Conservation (phyloP, 192 early-diverging fungal species). For the Entrophospora sp. region DNA sequence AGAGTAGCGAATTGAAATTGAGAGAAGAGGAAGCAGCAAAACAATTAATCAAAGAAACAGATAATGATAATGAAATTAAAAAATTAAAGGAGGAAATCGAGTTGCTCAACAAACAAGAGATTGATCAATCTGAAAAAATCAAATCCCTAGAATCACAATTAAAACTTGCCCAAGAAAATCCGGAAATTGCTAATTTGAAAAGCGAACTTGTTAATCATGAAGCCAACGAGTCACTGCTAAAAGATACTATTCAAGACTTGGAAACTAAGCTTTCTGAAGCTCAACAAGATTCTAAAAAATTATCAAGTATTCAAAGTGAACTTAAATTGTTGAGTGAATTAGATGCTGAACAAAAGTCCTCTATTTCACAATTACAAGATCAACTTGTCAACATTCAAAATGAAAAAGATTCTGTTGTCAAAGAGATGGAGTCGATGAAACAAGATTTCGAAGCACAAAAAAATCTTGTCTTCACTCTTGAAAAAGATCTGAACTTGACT, state of each 20-base stretch:
- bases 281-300: not conserved
- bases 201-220: not conserved
- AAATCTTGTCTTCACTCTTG: not conserved
- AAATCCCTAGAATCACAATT: no score
- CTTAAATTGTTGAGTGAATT: not conserved
- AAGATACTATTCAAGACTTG: not conserved
- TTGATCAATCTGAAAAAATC: no score
- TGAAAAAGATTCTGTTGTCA: not conserved
- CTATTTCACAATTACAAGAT: conserved; percentile 1
- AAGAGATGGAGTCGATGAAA: not conserved
- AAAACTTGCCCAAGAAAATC: not conserved
- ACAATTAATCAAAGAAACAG: no score
- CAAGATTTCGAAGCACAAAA: not conserved
- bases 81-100: no score
- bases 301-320: not conserved
- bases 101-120: no score
- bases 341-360: not conserved
- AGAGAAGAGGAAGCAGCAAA: no score
- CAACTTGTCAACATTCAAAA: not conserved
- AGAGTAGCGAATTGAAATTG: no score
- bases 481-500: not conserved
- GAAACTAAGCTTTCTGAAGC: not conserved
- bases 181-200: not conserved
- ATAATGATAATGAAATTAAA: no score
- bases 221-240: not conserved